Conservation (phyloP, 2,329 filamentous ascomycete genomes). For the Fusarium globosum region DNA sequence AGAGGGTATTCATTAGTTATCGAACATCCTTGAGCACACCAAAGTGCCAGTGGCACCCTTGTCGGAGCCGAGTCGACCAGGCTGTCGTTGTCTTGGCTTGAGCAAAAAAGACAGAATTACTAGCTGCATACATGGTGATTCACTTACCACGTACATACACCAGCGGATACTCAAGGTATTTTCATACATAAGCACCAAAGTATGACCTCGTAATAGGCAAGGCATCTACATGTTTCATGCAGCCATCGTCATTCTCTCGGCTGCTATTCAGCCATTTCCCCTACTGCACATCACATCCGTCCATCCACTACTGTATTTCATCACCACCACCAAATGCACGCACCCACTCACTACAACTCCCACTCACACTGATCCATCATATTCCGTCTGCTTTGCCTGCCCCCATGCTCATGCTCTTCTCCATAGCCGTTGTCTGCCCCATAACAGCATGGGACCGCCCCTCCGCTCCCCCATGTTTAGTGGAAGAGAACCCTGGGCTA, state of each 20-base stretch:
- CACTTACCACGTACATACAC: background rate
- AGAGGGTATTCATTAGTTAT: conserved; percentile 26
- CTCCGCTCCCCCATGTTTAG: conserved; percentile 15
- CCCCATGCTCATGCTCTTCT: conserved; percentile 20
- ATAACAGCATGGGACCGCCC: conserved; percentile 23
- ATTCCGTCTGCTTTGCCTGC: conserved; percentile 27
- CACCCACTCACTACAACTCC: conserved; percentile 12
- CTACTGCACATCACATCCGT: conserved; percentile 9
- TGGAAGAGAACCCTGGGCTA: conserved; percentile 26
- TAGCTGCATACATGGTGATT: background rate
- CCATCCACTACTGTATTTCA: conserved; percentile 10
- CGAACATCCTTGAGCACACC: conserved; percentile 25
- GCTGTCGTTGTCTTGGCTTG: conserved; percentile 12
- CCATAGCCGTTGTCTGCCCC: conserved; percentile 27
- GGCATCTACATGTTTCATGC: background rate
- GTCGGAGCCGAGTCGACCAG: conserved; percentile 6
- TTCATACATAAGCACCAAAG: conserved; percentile 9
- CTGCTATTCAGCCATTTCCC: conserved; percentile 9
- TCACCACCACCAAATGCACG: conserved; percentile 13
- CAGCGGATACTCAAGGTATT: background rate
- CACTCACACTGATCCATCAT: conserved; percentile 22
- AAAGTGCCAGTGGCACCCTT: conserved; percentile 12
- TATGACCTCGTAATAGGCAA: conserved; percentile 18
- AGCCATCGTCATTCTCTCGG: conserved; percentile 19
- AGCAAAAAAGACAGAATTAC: background rate